A percentile compares a stretch with the other conserved stretches of the same genome.
These are phyloP conservation scores for Mortierella sp. DNA, from an alignment of 371 early-diverging fungal species.

Conservation along the genomic window DNA sequence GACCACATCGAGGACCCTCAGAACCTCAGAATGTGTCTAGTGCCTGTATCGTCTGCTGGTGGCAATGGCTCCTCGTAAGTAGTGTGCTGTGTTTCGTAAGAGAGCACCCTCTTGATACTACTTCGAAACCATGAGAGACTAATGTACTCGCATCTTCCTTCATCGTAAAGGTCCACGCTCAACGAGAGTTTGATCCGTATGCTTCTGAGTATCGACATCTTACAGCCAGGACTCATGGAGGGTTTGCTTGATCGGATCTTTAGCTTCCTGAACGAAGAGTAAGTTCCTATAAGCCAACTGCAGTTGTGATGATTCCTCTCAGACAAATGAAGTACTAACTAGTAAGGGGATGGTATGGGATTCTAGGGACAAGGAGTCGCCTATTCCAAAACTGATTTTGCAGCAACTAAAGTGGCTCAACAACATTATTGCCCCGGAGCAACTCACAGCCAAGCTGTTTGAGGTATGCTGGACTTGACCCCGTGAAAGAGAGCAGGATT, in stretches of 20 bases:
- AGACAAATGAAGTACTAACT: background rate
- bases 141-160: background rate
- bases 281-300: conserved; percentile 19
- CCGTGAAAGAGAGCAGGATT: background rate
- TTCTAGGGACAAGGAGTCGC: conserved; percentile 57
- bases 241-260: conserved; percentile 74
- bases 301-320: background rate
- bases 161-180: conserved; percentile 10
- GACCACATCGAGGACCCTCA: conserved; percentile 40
- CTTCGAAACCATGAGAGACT: no score
- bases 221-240: conserved; percentile 70
- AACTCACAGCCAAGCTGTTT: conserved; percentile 71
- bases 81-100: no score
- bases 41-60: conserved; percentile 15
- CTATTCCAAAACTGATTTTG: conserved; percentile 72
- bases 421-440: conserved; percentile 73
- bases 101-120: no score
- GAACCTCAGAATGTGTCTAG: conserved; percentile 21
- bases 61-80: conserved; percentile 30
- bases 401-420: conserved; percentile 86
- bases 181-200: conserved; percentile 71
- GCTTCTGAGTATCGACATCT: conserved; percentile 67
- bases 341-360: background rate
- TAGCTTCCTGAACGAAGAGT: conserved; percentile 71
- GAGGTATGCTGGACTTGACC: conserved; percentile 58